Evolutionary conservation across 257 asterid species (phyloP), one percentile per base, ranked within the genome.

Genomic region (Voacanga thouarsii): DNA sequence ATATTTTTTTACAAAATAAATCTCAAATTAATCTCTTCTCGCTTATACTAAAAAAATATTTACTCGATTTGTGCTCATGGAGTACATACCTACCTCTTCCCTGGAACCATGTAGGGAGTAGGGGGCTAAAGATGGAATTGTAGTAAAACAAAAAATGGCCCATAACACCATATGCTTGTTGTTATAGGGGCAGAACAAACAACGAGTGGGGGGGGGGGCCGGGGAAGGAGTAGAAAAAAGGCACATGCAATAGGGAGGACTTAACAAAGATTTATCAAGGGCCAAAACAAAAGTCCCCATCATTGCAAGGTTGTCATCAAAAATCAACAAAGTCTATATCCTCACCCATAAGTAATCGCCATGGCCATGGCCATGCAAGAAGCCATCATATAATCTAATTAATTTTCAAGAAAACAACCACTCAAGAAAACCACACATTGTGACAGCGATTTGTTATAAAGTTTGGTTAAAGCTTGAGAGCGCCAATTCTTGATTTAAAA

Each of bases 231-330:
- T 55, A 55, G 61, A 55, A 1, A 19, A 53, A 55, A 6, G 51
- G 12, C 72, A 39, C 72, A 39, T 41, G 72, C 16, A 39, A 5
- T 37, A 9, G 24, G 14, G 14, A 0, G 71, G 49, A 3, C 49
- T 21, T 7, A 39, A 39, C 45, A 12, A 57, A n/a, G 68, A 56
- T 74, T 37, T 74, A 39, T 9, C 18, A 6, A 61, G 80, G 49
- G 28, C 43, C 18, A 51, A 77, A 65, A 11, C 51, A 69, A 80
- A 77, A 41, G 86, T 83, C 86, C 7, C 76, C 39, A 80, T 83
- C 86, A 83, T 69, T 77, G 83, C 66, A 33, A 75, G 84, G 80
- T 39, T 80, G 84, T 80, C 82, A 77, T 77, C 81, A 60, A 60
- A 55, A 61, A 44, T 63, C 79, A 75, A 16, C 59, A 14, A 61